Percentiles rank a stretch among this genome's conserved stretches.
Conservation (phyloP, 805 yeast species). For the Metschnikowia borealis region DNA sequence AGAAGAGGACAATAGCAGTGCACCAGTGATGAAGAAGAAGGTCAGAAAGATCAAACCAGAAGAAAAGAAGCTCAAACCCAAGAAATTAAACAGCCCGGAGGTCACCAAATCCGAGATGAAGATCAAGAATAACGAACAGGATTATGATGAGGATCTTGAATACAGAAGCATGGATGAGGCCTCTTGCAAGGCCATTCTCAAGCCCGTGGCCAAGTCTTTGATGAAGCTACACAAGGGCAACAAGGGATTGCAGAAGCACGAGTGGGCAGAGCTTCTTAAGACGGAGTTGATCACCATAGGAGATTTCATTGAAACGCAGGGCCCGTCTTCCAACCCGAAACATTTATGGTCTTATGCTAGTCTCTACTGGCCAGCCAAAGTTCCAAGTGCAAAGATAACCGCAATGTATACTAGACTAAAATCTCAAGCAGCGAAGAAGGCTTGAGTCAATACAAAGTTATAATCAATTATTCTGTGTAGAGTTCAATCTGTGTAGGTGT, state of each 20-base stretch:
- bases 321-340: constrained; percentile 40
- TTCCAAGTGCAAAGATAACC: constrained; percentile 65
- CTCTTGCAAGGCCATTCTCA: constrained; percentile 55
- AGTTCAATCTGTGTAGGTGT: too few species aligned
- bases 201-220: constrained; percentile 65
- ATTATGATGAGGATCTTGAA: constrained; percentile 39
- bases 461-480: not conserved
- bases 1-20: constrained; percentile 32
- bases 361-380: constrained; percentile 83
- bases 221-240: constrained; percentile 66
- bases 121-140: constrained; percentile 23
- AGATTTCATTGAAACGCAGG: constrained; percentile 47
- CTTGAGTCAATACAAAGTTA: not conserved
- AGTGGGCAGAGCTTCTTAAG: constrained; percentile 70
- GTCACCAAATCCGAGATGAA: constrained; percentile 9
- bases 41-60: constrained; percentile 19
- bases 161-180: constrained; percentile 78
- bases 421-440: constrained; percentile 15
- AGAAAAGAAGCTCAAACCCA: constrained; percentile 18
- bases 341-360: constrained; percentile 85
- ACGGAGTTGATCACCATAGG: constrained; percentile 71
- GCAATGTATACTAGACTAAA: constrained; percentile 71
- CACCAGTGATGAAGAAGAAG: constrained; percentile 17
- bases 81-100: constrained; percentile 10
- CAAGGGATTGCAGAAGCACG: constrained; percentile 68